A percentile compares a stretch with the other conserved stretches of the same genome.
Evolutionary conservation across 1,284 basidiomycete species (phyloP).

Genomic region (Apiotrichum gracile): DNA sequence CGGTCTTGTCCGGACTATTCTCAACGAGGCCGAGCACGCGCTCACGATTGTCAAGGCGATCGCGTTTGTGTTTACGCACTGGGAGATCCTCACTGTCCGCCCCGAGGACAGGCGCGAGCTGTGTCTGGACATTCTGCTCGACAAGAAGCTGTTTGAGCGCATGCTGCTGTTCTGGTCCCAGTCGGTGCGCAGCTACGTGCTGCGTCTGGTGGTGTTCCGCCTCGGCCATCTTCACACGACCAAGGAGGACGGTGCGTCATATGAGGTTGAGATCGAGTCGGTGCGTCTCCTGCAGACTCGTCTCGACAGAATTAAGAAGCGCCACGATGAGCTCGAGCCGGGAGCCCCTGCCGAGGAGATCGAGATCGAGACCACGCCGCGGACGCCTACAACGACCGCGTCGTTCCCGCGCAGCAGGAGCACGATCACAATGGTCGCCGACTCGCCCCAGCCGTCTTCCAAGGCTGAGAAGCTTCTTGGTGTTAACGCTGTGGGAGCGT

Average conservation of each 20-base stretch:
- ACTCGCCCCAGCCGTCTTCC: conserved; percentile 26
- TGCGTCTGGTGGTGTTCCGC: conserved; percentile 51
- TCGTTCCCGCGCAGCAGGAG: conserved; percentile 36
- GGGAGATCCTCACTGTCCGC: conserved; percentile 49
- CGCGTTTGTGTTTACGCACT: conserved; percentile 52
- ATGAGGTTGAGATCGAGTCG: conserved; percentile 47
- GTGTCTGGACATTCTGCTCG: conserved; percentile 48
- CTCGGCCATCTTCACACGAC: conserved; percentile 49
- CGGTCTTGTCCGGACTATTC: conserved; percentile 46
- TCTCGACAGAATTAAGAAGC: conserved; percentile 49
- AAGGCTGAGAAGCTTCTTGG: conserved; percentile 41
- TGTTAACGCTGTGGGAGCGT: conserved; percentile 22
- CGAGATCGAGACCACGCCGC: conserved; percentile 7
- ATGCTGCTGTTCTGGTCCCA: conserved; percentile 52
- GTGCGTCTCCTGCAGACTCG: conserved; percentile 49
- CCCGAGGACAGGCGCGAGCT: conserved; percentile 47
- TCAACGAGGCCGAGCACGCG: conserved; percentile 51
- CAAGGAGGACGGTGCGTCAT: conserved; percentile 30
- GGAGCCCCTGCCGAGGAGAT: conserved; percentile 2
- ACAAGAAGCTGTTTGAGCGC: conserved; percentile 48
- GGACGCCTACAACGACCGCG: conserved; percentile 20
- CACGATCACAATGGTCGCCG: conserved; percentile 48
- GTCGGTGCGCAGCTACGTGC: conserved; percentile 49
- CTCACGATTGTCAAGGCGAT: conserved; percentile 51
- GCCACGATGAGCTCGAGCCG: conserved; percentile 50